Base-by-base conservation (phyloP, 2,329 filamentous ascomycete genomes). In the Phyllachora maydis region DNA sequence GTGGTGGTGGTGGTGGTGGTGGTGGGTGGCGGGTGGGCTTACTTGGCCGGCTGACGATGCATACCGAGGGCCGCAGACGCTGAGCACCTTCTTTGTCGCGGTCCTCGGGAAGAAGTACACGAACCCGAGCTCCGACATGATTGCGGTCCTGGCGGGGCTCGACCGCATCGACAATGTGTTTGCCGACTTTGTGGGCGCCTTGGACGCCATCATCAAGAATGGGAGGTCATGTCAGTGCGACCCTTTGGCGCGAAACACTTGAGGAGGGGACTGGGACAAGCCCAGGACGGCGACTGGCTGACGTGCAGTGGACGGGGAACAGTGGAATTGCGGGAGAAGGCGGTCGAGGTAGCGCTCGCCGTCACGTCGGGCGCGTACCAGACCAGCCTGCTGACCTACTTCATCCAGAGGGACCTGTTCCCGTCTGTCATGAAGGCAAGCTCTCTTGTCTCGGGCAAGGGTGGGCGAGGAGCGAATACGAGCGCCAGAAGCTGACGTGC, bases 351-450 rank as follows among this genome's bases (percentile, higher is more conserved):
- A 20, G 70, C 83, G 6, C 60, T 93, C 28, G 74, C 82, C 9
- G 70, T 92, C 26, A 77, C 81, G 5, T 79, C 83, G 7, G 83
- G 85, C n/a, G 83, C 83, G 27, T 95, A 93, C 45, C 82, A 91
- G 48, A 95, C 88, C 4, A 88, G 81, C 22, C 59, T 98, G 12
- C 62, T 93, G 26, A 90, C 83, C 2, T 98, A 95, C 47, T 81
- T 98, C 40, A 88, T 88, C 19, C 83, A 95, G 41, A 63, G 81
- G 34, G 88, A 98, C 43, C 59, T 95, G 17, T 98, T 98, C 40
- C 85, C 85, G 11, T 73, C 82, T 6, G 61, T 95, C 25, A 92
- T 93, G 68, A 93, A 90, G 67, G 81, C 88, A 45, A 26, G 52
- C 15, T 11, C n/a, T 5, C 2, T 14, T 3, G 7, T 11, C n/a